Evolutionary conservation across 2,329 filamentous ascomycete species (phyloP), one percentile per base, ranked within the genome.

Genomic region (Zymoseptoria ardabiliae): DNA sequence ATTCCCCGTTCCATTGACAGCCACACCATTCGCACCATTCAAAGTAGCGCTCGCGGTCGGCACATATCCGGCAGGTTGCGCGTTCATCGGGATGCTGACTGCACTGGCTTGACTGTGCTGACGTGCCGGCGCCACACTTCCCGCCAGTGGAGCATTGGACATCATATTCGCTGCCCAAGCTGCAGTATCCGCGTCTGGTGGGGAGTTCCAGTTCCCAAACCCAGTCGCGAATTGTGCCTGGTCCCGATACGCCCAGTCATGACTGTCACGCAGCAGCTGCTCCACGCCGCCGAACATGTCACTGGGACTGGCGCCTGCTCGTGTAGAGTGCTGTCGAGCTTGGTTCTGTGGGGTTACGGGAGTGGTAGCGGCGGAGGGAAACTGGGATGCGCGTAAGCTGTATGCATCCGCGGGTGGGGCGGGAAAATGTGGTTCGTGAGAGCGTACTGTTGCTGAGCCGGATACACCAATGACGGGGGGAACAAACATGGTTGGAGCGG

Each of bases 181-280:
- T 64, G 65, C 67, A 1, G 59, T 58, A 13, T 58, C 51, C 2
- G 63, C 51, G 50, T 69, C 67, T n/a, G 65, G 52, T 21, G 65
- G 64, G 48, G 61, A 53, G 57, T 75, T 75, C 85, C 85, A 88
- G 57, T 85, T 85, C 23, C 82, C 85, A 63, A 88, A 83, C 1
- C 85, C 85, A 3, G 81, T 71, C 0, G 82, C 84, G 3, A 88
- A 73, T 54, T 82, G 81, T 19, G 77, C 80, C 66, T 88, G 84
- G 66, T 89, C 85, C 41, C 80, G 76, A 57, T 85, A 77, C 78
- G 65, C 66, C 83, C 82, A 85, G 65, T 87, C 82, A 61, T 86
- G 83, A 53, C 81, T 83, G 54, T 87, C 84, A 52, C 82, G 79
- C 3, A 87, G 78, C 4, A 88, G 72, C 51, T 82, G 81, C 41